Evolutionary conservation across 2,329 filamentous ascomycete species (phyloP), one percentile per base, ranked within the genome.

Genomic region (Colletotrichum melonis): DNA sequence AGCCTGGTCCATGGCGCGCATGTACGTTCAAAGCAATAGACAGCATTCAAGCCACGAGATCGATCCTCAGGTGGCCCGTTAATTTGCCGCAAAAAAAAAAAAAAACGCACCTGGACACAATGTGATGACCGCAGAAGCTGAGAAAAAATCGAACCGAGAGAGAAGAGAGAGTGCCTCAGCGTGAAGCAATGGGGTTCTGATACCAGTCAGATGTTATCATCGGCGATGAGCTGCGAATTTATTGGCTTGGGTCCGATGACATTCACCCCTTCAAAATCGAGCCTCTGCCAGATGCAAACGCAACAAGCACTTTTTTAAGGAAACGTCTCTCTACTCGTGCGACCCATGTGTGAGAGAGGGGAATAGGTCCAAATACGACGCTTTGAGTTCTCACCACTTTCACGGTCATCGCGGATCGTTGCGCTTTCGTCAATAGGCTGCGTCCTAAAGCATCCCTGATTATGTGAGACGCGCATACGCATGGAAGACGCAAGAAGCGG

Each of bases 331-430:
- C 22, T 22, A 22, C 42, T 49, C 8, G 42, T 8, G 42, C 19
- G 19, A 49, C 42, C 42, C 42, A 49, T 49, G 42, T n/a, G 19
- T 49, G 19, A 5, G 42, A 49, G 42, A 49, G 19, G 7, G 42
- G 22, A 26, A 49, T 24, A 49, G 59, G 24, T 14, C 8, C 38
- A 30, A 19, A 46, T 62, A 46, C 38, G 35, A 49, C 5, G 9
- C 49, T 63, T 68, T 63, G 57, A 58, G 49, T 72, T 72, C 35
- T 63, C n/a, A 62, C n/a, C 16, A 62, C 14, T 67, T 9, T 12
- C 55, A 28, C 55, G 9, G 67, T 28, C 16, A 42, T 60, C 32
- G 32, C 14, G 22, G 22, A 30, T 58, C 38, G 32, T 46, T 56
- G 56, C 63, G 11, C 55, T 67, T 24, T 46, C 56, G 22, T 35